phyloP scores from a whole-genome alignment of 2,329 filamentous ascomycete species.

The Cordyceps cateniannulata region DNA sequence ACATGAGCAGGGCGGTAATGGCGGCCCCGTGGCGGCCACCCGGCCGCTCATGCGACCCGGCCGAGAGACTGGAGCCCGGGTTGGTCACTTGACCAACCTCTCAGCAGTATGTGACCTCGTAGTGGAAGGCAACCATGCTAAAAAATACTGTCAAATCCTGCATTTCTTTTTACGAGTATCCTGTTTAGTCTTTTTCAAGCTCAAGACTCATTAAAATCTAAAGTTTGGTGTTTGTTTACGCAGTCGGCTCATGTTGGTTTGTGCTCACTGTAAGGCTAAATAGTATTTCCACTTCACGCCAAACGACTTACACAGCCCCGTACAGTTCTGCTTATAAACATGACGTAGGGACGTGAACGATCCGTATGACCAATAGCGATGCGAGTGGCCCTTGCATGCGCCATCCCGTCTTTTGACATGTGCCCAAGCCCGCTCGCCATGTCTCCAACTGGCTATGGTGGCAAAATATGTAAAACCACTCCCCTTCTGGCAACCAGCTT shows the following conservation, averaged over 20 bases:
- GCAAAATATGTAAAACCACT: not conserved
- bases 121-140: not conserved
- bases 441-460: not conserved
- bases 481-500: not conserved
- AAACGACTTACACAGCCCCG: not conserved
- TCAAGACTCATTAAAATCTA: too few relatives aligned
- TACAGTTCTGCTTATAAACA: not conserved
- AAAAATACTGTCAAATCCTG: too few relatives aligned
- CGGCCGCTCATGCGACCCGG: conserved; percentile 11
- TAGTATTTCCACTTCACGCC: not conserved
- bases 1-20: not conserved
- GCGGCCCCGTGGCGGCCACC: conserved; percentile 2
- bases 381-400: conserved; percentile 2
- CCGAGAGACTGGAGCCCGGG: not conserved
- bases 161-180: not conserved
- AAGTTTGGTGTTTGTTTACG: not conserved
- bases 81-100: conserved; percentile 8
- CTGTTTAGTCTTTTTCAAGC: too few relatives aligned
- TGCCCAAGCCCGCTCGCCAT: not conserved
- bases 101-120: not conserved
- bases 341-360: not conserved
- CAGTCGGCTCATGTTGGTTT: not conserved
- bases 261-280: not conserved
- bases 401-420: not conserved
- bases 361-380: not conserved